Evolutionary conservation across 208 protist genomes (phyloP), one percentile per base, ranked within the genome.

Genomic region (Zelonia costaricensis): DNA sequence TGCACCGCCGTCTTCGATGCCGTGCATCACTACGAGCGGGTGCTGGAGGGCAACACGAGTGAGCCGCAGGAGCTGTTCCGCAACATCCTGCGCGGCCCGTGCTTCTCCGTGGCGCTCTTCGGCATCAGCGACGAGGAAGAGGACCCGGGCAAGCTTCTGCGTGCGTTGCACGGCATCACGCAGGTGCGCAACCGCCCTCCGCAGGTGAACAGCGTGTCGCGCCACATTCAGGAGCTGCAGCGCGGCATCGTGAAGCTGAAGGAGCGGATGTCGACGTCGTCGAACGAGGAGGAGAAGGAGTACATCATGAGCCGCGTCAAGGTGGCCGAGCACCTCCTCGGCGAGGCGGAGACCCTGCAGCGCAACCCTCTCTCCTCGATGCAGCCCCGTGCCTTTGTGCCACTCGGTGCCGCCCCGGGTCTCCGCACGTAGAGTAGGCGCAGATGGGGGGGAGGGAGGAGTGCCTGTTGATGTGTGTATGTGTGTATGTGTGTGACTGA

Each of bases 61-160:
- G 82, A 93, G 42, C 86, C 81, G 47, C 75, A 85, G 23, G 76
- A 82, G 27, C 59, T 93, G 27, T 91, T 93, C 56, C 73, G 73
- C 23, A 66, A 74, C 52, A 66, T 85, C 35, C 70, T 91, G 54
- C 73, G 66, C 42, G 86, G 76, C 7, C 60, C 73, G 23, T 77
- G 71, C 49, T 71, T 78, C 61, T 80, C 86, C 0, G 61, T 93
- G 16, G 79, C 76, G 33, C 62, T 90, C 53, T 59, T 82, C 40
- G 82, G 86, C 45, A 66, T 93, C 44, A 78, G 74, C 53, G 84
- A 93, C 46, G 86, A 90, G 49, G 86, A 93, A 46, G 70, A 79
- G 10, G 72, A 86, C 48, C 66, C 82, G 1, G 64, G 69, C 2
- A 60, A 72, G 33, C 69, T 92, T 23, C 80, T 92, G 25, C 65